phyloP scores from a whole-genome alignment of 2,329 filamentous ascomycete species.

The Exophiala alcalophila region DNA sequence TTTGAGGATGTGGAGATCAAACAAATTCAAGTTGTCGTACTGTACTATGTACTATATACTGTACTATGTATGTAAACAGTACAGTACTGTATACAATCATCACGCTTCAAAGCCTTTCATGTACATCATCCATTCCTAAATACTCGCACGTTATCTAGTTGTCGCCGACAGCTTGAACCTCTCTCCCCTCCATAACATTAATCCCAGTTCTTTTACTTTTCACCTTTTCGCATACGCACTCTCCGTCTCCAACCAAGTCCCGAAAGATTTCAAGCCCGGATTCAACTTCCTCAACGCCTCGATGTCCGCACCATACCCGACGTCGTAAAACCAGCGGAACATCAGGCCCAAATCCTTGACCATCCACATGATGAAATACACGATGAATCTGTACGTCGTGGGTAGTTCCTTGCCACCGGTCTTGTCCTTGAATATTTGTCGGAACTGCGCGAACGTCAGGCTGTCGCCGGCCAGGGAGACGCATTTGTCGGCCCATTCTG shows the following conservation, averaged over 20 bases:
- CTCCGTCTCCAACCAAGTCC: slow-evolving; percentile 47
- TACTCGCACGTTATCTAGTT: no score
- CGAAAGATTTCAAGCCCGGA: slow-evolving; percentile 47
- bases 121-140: no score
- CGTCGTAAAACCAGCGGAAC: slow-evolving; percentile 49
- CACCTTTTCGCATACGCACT: slow-evolving; percentile 33
- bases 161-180: neutral
- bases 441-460: slow-evolving; percentile 39
- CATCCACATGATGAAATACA: slow-evolving; percentile 40
- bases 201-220: no score
- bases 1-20: no score
- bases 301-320: slow-evolving; percentile 49
- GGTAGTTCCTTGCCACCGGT: slow-evolving; percentile 32
- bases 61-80: no score
- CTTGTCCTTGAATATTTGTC: slow-evolving; percentile 33
- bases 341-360: slow-evolving; percentile 46
- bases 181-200: no score
- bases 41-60: no score
- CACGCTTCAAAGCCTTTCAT: no score
- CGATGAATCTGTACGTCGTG: slow-evolving; percentile 41
- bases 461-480: slow-evolving; percentile 49
- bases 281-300: slow-evolving; percentile 41
- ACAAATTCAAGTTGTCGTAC: no score
- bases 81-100: no score
- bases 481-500: slow-evolving; percentile 38